Evolutionary conservation across 495 filamentous ascomycete species (phyloP).

Genomic region (Amphirosellinia nigrospora): DNA sequence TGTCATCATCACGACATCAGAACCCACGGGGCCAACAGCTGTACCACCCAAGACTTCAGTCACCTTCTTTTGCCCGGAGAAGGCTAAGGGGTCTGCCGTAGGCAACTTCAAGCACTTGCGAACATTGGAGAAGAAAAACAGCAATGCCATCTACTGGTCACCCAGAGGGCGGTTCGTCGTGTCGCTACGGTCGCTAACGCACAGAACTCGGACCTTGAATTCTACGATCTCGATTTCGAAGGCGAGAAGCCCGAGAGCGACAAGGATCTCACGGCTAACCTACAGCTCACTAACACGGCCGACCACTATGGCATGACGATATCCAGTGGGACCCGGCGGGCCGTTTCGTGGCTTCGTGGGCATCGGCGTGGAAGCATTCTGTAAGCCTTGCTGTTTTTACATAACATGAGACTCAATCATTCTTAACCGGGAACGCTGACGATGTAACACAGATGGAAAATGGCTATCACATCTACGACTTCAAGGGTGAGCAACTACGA

Average conservation of each 20-base stretch:
- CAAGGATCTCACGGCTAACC: constrained; percentile 92
- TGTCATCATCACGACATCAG: constrained; percentile 93
- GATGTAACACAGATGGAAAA: constrained; percentile 82
- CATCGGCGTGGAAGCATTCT: constrained; percentile 91
- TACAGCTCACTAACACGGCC: constrained; percentile 87
- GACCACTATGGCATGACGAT: constrained; percentile 99
- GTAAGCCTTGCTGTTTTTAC: constrained; percentile 60
- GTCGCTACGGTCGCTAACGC: constrained; percentile 90
- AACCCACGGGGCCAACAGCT: constrained; percentile 77
- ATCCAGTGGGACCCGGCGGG: constrained; percentile 98
- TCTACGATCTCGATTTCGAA: constrained; percentile 97
- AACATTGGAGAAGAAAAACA: constrained; percentile 97
- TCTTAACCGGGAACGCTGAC: constrained; percentile 43
- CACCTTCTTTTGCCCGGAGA: constrained; percentile 95
- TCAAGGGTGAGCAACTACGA: constrained; percentile 85
- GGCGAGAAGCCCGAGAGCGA: constrained; percentile 91
- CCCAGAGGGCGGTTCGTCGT: constrained; percentile 94
- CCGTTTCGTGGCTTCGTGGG: constrained; percentile 89
- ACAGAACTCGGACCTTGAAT: constrained; percentile 93
- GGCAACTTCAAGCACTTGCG: constrained; percentile 96
- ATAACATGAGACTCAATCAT: too few relatives aligned
- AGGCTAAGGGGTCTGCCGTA: constrained; percentile 73
- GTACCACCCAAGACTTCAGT: constrained; percentile 91
- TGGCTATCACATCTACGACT: constrained; percentile 97
- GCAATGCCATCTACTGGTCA: constrained; percentile 99